Conservation (phyloP, 371 early-diverging fungal genomes). For the Rhizopus delemar region DNA sequence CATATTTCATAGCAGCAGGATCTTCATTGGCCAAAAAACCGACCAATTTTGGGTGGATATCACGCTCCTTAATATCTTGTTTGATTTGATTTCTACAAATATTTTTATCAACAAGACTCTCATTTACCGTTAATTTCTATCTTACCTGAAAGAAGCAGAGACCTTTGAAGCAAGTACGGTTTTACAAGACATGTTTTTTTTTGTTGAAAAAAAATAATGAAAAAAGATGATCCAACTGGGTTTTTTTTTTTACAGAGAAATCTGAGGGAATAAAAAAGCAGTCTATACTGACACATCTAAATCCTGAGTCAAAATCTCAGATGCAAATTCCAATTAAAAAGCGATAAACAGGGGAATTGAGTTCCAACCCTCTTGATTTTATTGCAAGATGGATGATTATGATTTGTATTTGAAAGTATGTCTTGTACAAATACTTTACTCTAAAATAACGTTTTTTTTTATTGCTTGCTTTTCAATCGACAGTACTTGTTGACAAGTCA, state of each 20-base stretch:
- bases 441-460: too few species aligned
- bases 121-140: too few species aligned
- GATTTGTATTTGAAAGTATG: background rate
- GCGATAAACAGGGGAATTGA: background rate
- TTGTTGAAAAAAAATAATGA: slow-evolving; percentile 3
- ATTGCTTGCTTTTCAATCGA: too few species aligned
- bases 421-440: background rate
- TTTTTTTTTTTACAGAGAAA: slow-evolving; percentile 8
- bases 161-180: slow-evolving; percentile 63
- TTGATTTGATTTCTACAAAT: slow-evolving; percentile 76
- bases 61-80: slow-evolving; percentile 67
- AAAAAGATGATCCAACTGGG: slow-evolving; percentile 10
- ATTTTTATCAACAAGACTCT: background rate
- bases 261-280: slow-evolving; percentile 18
- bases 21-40: slow-evolving; percentile 96
- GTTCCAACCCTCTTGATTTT: too few species aligned
- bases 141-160: slow-evolving; percentile 62
- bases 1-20: slow-evolving; percentile 86
- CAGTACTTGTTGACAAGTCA: too few species aligned
- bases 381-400: too few species aligned
- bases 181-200: slow-evolving; percentile 51
- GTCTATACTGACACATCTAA: slow-evolving; percentile 12
- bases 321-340: background rate
- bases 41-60: slow-evolving; percentile 82
- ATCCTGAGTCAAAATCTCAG: slow-evolving; percentile 4